These are phyloP conservation scores for Lecanicillium sp. DNA, from an alignment of 2,329 filamentous ascomycete genomes.

Conservation along the genomic window DNA sequence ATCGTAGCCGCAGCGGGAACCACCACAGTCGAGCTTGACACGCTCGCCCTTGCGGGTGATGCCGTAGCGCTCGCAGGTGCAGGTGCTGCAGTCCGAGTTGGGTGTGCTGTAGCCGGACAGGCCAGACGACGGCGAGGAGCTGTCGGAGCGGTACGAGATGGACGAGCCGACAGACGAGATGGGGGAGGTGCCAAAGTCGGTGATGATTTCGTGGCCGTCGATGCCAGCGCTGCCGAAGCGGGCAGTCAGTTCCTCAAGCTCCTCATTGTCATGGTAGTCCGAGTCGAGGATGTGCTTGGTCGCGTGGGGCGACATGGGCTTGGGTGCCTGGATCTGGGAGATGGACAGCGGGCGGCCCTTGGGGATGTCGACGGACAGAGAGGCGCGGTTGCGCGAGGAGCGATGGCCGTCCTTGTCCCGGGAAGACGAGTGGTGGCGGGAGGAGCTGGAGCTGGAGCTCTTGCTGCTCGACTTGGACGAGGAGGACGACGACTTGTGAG, in stretches of 20 bases:
- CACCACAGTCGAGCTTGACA: constrained; percentile 94
- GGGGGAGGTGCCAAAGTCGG: constrained; percentile 48
- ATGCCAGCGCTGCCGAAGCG: constrained; percentile 60
- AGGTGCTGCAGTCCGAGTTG: constrained; percentile 66
- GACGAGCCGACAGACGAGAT: constrained; percentile 63
- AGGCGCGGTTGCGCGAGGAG: constrained; percentile 37
- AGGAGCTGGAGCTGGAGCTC: constrained; percentile 32
- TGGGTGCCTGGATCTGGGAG: constrained; percentile 84
- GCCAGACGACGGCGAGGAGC: constrained; percentile 65
- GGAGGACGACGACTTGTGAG: constrained; percentile 26
- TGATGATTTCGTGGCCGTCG: constrained; percentile 48
- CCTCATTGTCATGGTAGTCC: constrained; percentile 65
- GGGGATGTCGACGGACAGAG: constrained; percentile 60
- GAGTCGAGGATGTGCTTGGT: constrained; percentile 79
- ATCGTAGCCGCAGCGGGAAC: constrained; percentile 75
- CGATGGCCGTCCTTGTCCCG: constrained; percentile 29
- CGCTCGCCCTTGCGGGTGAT: constrained; percentile 90
- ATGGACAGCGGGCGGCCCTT: constrained; percentile 83
- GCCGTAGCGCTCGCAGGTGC: constrained; percentile 93
- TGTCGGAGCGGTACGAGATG: constrained; percentile 65
- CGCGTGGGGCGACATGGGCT: constrained; percentile 80
- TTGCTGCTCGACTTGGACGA: constrained; percentile 29
- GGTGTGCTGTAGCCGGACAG: constrained; percentile 74
- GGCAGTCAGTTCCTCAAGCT: constrained; percentile 70
- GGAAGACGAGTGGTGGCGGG: constrained; percentile 39